Percentiles rank a stretch among this genome's conserved stretches.
These are phyloP conservation scores for Entonaema liquescens DNA, from an alignment of 495 filamentous ascomycete species.

Conservation along the genomic window DNA sequence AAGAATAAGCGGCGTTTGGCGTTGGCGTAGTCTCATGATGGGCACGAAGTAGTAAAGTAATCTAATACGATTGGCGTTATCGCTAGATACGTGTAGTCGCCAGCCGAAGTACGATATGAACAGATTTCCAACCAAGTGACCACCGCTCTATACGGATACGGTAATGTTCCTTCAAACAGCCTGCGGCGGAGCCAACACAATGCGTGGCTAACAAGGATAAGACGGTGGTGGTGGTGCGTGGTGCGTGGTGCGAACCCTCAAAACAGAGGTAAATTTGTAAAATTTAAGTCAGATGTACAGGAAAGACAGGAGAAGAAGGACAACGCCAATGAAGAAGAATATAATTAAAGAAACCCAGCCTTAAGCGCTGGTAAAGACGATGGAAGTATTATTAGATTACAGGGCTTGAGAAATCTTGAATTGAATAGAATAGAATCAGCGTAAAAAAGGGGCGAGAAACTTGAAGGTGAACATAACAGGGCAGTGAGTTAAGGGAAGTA, in stretches of 20 bases:
- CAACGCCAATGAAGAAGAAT: slow-evolving; percentile 7
- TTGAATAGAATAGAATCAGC: not conserved
- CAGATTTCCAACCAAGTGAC: not conserved
- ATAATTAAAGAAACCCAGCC: not conserved
- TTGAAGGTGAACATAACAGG: slow-evolving; percentile 14
- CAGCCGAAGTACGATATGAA: not conserved
- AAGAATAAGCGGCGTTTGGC: slow-evolving; percentile 53
- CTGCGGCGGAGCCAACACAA: not conserved
- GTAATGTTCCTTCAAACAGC: slow-evolving; percentile 1
- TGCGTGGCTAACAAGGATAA: not conserved
- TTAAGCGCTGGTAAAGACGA: slow-evolving; percentile 1
- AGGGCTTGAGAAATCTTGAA: slow-evolving; percentile 7
- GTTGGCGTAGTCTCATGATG: slow-evolving; percentile 55
- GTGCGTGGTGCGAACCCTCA: not conserved
- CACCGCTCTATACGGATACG: not conserved
- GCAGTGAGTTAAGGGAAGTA: slow-evolving; percentile 3
- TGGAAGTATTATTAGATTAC: slow-evolving; percentile 19
- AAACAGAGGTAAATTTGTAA: not conserved
- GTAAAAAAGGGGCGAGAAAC: slow-evolving; percentile 23
- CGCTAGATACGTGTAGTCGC: not conserved
- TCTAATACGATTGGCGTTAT: not conserved
- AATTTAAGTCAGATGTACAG: slow-evolving; percentile 1
- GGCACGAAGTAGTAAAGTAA: not conserved
- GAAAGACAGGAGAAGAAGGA: slow-evolving; percentile 17
- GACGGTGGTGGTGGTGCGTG: too few relatives aligned